These are phyloP conservation scores for Oidium heveae DNA, from an alignment of 2,329 filamentous ascomycete species.

Conservation along the genomic window DNA sequence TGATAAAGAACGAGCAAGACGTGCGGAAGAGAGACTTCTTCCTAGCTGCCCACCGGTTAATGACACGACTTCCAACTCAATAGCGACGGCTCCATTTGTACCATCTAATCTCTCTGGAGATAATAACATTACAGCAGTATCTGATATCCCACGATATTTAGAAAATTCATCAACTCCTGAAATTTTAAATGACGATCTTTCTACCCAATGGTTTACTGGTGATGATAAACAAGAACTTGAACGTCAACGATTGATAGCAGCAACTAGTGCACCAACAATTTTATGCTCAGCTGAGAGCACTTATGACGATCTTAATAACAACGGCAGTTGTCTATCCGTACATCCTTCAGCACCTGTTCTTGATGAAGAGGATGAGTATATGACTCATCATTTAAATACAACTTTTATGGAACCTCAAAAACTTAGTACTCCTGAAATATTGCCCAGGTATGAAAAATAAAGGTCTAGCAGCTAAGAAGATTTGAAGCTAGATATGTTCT, in stretches of 20 bases:
- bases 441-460: conserved; percentile 14
- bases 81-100: conserved; percentile 6
- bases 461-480: background rate
- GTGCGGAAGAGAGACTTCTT: conserved; percentile 53
- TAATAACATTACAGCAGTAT: background rate
- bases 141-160: background rate
- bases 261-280: conserved; percentile 28
- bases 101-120: background rate
- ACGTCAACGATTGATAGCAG: conserved; percentile 23
- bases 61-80: conserved; percentile 19
- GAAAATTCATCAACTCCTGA: background rate
- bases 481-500: too few relatives aligned
- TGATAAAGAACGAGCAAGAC: conserved; percentile 60
- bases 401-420: conserved; percentile 1
- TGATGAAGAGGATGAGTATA: conserved; percentile 27
- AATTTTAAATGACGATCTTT: background rate
- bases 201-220: background rate
- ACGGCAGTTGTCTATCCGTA: conserved; percentile 7
- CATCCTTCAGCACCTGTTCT: conserved; percentile 32
- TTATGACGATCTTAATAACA: conserved; percentile 12
- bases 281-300: conserved; percentile 19
- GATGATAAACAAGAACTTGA: conserved; percentile 54
- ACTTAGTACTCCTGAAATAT: conserved; percentile 5
- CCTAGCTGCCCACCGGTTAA: conserved; percentile 48
- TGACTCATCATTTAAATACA: conserved; percentile 5